These are phyloP conservation scores for Coemansia sp. DNA, from an alignment of 192 early-diverging fungal species.

Conservation along the genomic window DNA sequence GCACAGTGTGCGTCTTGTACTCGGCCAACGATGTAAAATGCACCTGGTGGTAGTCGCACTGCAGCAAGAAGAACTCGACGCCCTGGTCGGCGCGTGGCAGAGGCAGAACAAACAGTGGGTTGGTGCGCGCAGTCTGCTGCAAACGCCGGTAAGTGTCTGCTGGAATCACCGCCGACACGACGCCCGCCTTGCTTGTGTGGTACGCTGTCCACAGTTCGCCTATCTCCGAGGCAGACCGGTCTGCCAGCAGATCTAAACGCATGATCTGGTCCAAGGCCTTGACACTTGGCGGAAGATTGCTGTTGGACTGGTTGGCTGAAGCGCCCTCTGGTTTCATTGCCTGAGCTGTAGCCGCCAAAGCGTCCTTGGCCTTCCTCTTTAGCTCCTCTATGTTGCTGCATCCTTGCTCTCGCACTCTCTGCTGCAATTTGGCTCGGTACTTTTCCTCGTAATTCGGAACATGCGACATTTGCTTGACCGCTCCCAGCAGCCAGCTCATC, in stretches of 20 bases:
- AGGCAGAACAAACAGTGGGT: slow-evolving; percentile 77
- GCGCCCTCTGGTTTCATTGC: slow-evolving; percentile 6
- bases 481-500: slow-evolving; percentile 10
- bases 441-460: slow-evolving; percentile 58
- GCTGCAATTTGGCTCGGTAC: slow-evolving; percentile 63
- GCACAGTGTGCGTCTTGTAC: slow-evolving; percentile 79
- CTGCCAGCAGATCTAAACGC: slow-evolving; percentile 50
- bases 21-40: slow-evolving; percentile 84
- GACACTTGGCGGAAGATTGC: slow-evolving; percentile 29
- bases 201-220: slow-evolving; percentile 72
- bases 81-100: slow-evolving; percentile 69
- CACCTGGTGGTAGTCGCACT: slow-evolving; percentile 81
- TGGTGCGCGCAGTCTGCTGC: slow-evolving; percentile 40
- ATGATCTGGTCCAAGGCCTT: slow-evolving; percentile 60
- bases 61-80: slow-evolving; percentile 82
- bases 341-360: neutral
- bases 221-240: slow-evolving; percentile 42
- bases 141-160: slow-evolving; percentile 60
- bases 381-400: slow-evolving; percentile 32
- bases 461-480: slow-evolving; percentile 46
- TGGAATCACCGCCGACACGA: slow-evolving; percentile 64
- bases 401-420: slow-evolving; percentile 54
- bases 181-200: slow-evolving; percentile 58
- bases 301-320: no score
- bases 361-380: slow-evolving; percentile 15